A percentile compares a stretch with the other conserved stretches of the same genome.
Conservation (phyloP, 2,329 filamentous ascomycete species). For the Colletotrichum gigasporum region DNA sequence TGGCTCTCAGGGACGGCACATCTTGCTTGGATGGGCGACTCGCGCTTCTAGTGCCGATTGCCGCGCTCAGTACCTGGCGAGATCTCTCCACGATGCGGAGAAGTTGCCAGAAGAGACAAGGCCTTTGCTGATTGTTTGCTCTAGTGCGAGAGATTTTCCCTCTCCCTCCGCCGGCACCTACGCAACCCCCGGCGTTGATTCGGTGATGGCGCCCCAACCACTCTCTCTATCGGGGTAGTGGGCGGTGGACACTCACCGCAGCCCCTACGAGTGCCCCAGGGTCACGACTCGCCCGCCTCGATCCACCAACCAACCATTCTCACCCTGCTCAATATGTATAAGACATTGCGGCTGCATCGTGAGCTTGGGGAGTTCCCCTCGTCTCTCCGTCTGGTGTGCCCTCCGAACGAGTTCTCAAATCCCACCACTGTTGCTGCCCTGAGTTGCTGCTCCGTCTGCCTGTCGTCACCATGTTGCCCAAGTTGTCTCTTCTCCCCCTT, state of each 20-base stretch:
- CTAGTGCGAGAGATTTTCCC: slow-evolving; percentile 6
- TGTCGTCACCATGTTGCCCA: slow-evolving; percentile 32
- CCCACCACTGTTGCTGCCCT: neutral
- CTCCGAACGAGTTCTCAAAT: neutral
- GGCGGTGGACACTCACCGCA: neutral
- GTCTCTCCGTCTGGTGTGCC: neutral
- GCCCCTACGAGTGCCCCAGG: slow-evolving; percentile 4
- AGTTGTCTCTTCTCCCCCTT: slow-evolving; percentile 29
- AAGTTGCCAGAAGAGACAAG: slow-evolving; percentile 19
- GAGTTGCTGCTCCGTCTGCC: neutral
- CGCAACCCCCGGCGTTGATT: slow-evolving; percentile 3
- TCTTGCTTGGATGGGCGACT: neutral
- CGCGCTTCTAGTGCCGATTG: slow-evolving; percentile 1
- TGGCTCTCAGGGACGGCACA: neutral
- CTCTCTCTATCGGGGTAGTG: neutral
- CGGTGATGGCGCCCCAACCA: neutral
- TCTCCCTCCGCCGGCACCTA: neutral
- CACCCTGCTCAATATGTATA: slow-evolving; percentile 20
- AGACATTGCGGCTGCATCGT: slow-evolving; percentile 8
- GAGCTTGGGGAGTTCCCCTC: neutral
- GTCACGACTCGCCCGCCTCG: slow-evolving; percentile 8
- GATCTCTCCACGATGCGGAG: slow-evolving; percentile 12
- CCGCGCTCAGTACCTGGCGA: neutral
- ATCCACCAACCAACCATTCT: slow-evolving; percentile 6
- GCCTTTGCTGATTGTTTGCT: slow-evolving; percentile 1